Evolutionary conservation across 2,329 filamentous ascomycete species (phyloP), one percentile per base, ranked within the genome.

Genomic region (Talaromyces sp.): DNA sequence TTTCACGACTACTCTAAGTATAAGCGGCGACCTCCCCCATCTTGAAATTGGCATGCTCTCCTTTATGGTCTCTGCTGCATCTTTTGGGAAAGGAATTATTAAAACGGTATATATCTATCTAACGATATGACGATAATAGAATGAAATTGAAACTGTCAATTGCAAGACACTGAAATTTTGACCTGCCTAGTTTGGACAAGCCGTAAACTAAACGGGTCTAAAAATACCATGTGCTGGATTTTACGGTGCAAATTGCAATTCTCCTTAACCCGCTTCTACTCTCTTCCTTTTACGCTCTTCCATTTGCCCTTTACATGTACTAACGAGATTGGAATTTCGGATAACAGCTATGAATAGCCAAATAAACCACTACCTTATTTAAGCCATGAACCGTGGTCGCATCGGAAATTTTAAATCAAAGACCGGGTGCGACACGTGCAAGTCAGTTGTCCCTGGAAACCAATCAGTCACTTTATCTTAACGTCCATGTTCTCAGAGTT

Each of bases 381-480:
- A 9, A 38, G 35, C 35, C 17, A 38, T 38, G 35, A n/a, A 17
- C 35, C 14, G 14, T 38, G 14, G 35, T 38, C 35, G 35, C 17
- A 38, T 38, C 35, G 35, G 35, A 38, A 38, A 38, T 6, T n/a
- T 50, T 29, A 68, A 68, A 32, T 68, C 67, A 9, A 65, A 62
- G 51, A 66, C 60, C 3, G 64, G 67, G 7, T 68, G 66, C 56
- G 38, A 62, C 46, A 68, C 66, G 24, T 68, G 65, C 64, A 68
- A 67, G 66, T 68, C 21, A 56, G 66, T 62, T 46, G 43, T 21
- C 14, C 17, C 5, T 4, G 26, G 13, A 13, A 19, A 51, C n/a
- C n/a, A n/a, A n/a, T 31, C 2, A 19, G 49, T 10, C 17, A 27
- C 27, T 38, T 6, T 27, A 52, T n/a, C 17, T n/a, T 27, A n/a